Percentiles rank a stretch among this genome's conserved stretches.
Conservation (phyloP, 768 basidiomycete genomes). For the Amanita muscaria region DNA sequence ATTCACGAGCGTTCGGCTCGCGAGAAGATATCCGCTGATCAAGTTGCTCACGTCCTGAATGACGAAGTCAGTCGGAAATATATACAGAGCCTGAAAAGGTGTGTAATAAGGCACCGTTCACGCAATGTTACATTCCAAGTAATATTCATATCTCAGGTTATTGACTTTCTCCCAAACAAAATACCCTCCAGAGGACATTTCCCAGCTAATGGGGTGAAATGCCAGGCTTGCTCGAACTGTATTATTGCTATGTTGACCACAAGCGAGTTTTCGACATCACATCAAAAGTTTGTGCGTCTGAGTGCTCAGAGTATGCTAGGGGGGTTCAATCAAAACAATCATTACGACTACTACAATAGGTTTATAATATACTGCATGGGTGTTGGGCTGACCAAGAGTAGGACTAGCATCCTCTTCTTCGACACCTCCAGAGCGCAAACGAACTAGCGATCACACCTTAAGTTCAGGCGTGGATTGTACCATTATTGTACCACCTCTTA, state of each 20-base stretch:
- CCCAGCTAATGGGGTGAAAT: conserved; percentile 80
- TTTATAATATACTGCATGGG: neutral
- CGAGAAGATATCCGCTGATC: conserved; percentile 95
- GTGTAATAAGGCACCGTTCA: conserved; percentile 12
- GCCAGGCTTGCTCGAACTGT: neutral
- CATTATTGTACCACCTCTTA: too few species aligned
- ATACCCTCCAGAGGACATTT: conserved; percentile 87
- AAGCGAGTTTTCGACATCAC: too few species aligned
- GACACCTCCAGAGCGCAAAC: too few species aligned
- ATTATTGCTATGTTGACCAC: neutral
- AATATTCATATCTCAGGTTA: conserved; percentile 40
- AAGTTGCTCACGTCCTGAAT: conserved; percentile 96
- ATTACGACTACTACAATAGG: too few species aligned
- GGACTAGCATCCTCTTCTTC: too few species aligned
- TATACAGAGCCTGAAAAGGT: conserved; percentile 96
- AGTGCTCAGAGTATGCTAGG: too few species aligned
- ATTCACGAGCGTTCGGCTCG: conserved; percentile 97
- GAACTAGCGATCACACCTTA: too few species aligned
- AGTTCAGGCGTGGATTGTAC: too few species aligned
- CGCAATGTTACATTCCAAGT: neutral
- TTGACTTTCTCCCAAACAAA: conserved; percentile 95
- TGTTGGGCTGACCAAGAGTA: neutral
- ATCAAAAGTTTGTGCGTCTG: too few species aligned
- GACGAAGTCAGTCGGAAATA: conserved; percentile 99
- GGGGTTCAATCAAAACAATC: too few species aligned